phyloP scores from a whole-genome alignment of 306 rosid species.

The Mimosa pudica region DNA sequence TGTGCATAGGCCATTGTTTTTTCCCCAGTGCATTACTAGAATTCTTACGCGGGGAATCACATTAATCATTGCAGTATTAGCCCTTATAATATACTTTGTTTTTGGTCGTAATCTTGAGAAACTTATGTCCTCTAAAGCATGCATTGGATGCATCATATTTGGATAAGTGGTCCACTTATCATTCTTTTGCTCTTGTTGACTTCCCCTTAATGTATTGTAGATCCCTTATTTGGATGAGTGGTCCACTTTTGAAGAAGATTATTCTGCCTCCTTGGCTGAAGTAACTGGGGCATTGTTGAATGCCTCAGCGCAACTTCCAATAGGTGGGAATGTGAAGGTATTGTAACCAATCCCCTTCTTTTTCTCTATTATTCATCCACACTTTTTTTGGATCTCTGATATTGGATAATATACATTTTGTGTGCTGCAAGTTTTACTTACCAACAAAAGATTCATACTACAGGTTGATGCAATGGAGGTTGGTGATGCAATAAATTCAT shows the following conservation, averaged over 20 bases:
- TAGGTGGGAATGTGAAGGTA: slow-evolving; percentile 68
- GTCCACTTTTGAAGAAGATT: slow-evolving; percentile 64
- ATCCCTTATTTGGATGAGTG: slow-evolving; percentile 75
- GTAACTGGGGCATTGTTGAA: slow-evolving; percentile 64
- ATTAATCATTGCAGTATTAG: slow-evolving; percentile 12
- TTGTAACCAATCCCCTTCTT: slow-evolving; percentile 32
- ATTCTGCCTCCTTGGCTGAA: slow-evolving; percentile 63
- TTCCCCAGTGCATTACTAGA: neutral
- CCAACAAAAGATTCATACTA: slow-evolving; percentile 31
- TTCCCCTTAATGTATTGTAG: slow-evolving; percentile 44
- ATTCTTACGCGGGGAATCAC: neutral
- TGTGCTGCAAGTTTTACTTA: slow-evolving; percentile 27
- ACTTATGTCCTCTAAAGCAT: slow-evolving; percentile 18
- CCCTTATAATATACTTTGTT: neutral
- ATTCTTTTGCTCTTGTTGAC: neutral
- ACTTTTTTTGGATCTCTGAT: slow-evolving; percentile 17
- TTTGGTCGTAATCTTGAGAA: slow-evolving; percentile 6
- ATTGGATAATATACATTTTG: slow-evolving; percentile 14
- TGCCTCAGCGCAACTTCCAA: slow-evolving; percentile 70
- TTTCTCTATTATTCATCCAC: neutral
- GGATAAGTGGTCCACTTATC: neutral
- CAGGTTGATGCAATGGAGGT: slow-evolving; percentile 70
- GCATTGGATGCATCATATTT: neutral
- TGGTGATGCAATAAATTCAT: slow-evolving; percentile 67
- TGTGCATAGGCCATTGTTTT: slow-evolving; percentile 2